Evolutionary conservation across 257 asterid genomes (phyloP), one percentile per base, ranked within the genome.

Genomic region (Forsythia viridissima): DNA sequence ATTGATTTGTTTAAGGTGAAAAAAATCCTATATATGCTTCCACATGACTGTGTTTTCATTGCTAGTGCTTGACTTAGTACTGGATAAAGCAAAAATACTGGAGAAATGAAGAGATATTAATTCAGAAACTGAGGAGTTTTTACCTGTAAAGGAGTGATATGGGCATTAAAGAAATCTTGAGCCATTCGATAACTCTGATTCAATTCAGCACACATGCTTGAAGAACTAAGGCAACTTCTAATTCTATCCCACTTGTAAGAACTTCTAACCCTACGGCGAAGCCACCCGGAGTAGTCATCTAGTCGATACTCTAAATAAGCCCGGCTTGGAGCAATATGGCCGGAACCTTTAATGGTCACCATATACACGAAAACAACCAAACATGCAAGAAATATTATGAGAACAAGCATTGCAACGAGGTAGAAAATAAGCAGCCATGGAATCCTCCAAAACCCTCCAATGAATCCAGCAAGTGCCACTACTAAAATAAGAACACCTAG

Each of bases 81-180:
- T 41, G 51, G 51, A 44, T 44, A 44, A 40, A 40, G 7, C 44
- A 41, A 43, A 46, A 12, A 41, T 37, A 16, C 5, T 34, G n/a
- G 6, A 10, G 10, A 43, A 21, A 57, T 9, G 38, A 3, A 40
- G 18, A 30, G 2, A 30, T 2, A 30, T 2, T 18, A 16, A 52
- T 18, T 6, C 46, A 48, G 74, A 51, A 41, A 66, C 3, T 7
- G 8, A 5, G 1, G n/a, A 55, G 36, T 24, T 36, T 40, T n/a
- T 81, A 94, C 98, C 96, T 94, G 97, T 81, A 94, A 65, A 0
- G 98, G 97, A 46, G 75, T 88, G 80, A 94, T 88, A 68, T 71
- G 93, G 6, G 97, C 97, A 82, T 90, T 84, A 84, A 94, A 94
- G 87, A 94, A 94, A 91, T 94, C 97, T 85, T 91, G 98, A 73